Evolutionary conservation across 805 yeast species (phyloP), one percentile per base, ranked within the genome.

Genomic region (Kuraishia cidri): DNA sequence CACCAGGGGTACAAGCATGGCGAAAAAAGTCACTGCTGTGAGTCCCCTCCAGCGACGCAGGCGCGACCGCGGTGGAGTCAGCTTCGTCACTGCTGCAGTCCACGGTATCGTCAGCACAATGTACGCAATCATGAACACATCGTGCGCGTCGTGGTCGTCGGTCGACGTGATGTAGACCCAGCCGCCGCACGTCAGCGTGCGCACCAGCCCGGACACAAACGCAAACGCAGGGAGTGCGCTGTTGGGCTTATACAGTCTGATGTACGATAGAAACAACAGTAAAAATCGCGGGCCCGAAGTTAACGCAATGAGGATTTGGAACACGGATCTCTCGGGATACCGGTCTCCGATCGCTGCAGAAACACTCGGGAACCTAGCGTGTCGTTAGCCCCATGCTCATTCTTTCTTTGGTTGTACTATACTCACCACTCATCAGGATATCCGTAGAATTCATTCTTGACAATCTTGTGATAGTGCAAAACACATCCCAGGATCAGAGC

Each of bases 91-190:
- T 30, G 75, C 57, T 15, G 77, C 55, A 31, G 85, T 81, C 96
- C 97, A 92, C 2, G 98, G 98, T 24, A 90, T 64, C 2, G 97
- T 88, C 39, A 90, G 65, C 2, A 87, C 71, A 37, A 92, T 81
- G 58, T 92, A 92, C 18, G 80, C 54, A 39, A 92, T 86, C 98
- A 92, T 92, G 53, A 90, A 90, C 27, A 92, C 75, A 50, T 92
- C 97, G 54, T 92, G 98, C 62, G 80, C 77, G 56, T 90, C 95
- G 46, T 90, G 97, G 53, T 92, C 96, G 55, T 92, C 98, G 1
- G 97, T 86, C 5, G 95, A 83, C 2, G 98, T 92, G 41, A 92
- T 82, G 52, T 92, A 92, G 6, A 94, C 95, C 97, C 97, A 92
- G 9, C 97, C 97, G 50, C 98, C 98, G 50, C 97, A 92, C 2